Evolutionary conservation across 2,329 filamentous ascomycete species (phyloP).

Genomic region (Elsinoe perseae): DNA sequence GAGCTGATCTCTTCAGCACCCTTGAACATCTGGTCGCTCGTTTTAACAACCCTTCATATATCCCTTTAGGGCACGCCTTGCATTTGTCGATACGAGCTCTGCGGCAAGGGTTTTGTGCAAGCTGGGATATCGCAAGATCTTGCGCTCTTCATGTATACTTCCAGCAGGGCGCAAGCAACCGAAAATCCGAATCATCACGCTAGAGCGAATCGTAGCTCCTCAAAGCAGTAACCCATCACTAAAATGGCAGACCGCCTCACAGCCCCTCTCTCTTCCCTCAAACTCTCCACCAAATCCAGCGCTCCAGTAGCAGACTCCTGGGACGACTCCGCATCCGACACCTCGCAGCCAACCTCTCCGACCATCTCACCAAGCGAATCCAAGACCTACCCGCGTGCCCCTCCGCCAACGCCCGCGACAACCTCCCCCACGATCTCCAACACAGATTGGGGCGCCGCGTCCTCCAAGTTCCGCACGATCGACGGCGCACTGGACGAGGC

Average conservation of each 20-base stretch:
- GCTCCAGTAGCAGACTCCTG: conserved; percentile 58
- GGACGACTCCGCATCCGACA: conserved; percentile 60
- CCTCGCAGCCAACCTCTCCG: conserved; percentile 21
- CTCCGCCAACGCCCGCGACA: conserved; percentile 55
- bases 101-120: background rate
- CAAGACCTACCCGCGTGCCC: conserved; percentile 39
- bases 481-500: conserved; percentile 18
- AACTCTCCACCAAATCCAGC: conserved; percentile 30
- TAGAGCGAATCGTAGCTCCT: too few species aligned
- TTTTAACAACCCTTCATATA: background rate
- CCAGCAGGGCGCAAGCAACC: too few species aligned
- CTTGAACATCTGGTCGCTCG: background rate
- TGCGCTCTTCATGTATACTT: background rate
- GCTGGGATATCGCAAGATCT: background rate
- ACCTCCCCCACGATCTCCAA: background rate
- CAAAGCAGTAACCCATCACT: too few species aligned
- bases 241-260: conserved; percentile 14
- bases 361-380: conserved; percentile 6
- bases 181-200: too few species aligned
- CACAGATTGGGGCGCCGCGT: conserved; percentile 7
- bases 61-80: background rate
- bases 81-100: background rate
- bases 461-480: background rate
- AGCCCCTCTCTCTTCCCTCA: conserved; percentile 25
- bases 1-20: background rate